These are phyloP conservation scores for Xenoacremonium recifei DNA, from an alignment of 2,329 filamentous ascomycete species.

Conservation along the genomic window DNA sequence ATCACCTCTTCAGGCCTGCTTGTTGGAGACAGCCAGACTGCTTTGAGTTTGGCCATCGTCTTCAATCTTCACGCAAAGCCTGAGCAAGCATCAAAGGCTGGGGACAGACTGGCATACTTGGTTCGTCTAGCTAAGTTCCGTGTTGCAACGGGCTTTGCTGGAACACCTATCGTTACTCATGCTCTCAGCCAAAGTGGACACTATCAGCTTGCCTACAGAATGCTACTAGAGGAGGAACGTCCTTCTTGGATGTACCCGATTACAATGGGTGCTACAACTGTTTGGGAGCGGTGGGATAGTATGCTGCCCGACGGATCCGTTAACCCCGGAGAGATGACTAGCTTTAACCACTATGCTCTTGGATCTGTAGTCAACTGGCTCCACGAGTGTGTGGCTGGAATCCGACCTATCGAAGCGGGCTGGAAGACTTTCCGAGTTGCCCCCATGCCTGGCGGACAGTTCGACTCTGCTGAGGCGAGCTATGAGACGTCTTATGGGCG, in stretches of 20 bases:
- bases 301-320: conserved; percentile 41
- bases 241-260: conserved; percentile 51
- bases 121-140: conserved; percentile 31
- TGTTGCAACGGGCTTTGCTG: conserved; percentile 42
- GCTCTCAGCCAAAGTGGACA: conserved; percentile 28
- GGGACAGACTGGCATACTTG: conserved; percentile 29
- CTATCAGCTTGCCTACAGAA: conserved; percentile 40
- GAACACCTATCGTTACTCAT: conserved; percentile 36
- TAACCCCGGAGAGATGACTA: conserved; percentile 47
- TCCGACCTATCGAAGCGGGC: conserved; percentile 37
- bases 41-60: conserved; percentile 34
- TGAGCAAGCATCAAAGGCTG: conserved; percentile 20
- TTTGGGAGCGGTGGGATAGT: conserved; percentile 52
- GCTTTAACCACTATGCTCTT: conserved; percentile 51
- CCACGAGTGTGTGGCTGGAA: conserved; percentile 41
- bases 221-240: conserved; percentile 44
- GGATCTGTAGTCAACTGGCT: conserved; percentile 48
- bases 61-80: conserved; percentile 33
- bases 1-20: conserved; percentile 27
- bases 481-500: neutral
- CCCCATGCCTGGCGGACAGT: conserved; percentile 32
- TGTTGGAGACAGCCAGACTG: conserved; percentile 39
- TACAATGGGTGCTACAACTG: conserved; percentile 44
- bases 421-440: conserved; percentile 38
- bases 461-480: neutral